A percentile compares a stretch with the other conserved stretches of the same genome.
phyloP scores from a whole-genome alignment of 139 green algal species.

The Volvox africanus region DNA sequence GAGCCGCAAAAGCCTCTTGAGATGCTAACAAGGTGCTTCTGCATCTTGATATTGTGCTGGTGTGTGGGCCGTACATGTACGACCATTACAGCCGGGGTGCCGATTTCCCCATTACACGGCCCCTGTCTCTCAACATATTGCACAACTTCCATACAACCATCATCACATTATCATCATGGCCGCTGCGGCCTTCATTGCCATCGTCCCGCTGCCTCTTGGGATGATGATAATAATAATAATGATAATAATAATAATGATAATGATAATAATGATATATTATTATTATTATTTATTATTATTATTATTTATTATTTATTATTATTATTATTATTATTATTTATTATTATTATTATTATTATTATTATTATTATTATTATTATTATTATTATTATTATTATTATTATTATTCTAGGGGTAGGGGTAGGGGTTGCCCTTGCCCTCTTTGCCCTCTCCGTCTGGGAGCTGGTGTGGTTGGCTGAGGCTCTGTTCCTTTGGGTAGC shows the following conservation, averaged over 20 bases:
- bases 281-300: not conserved
- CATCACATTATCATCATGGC: not conserved
- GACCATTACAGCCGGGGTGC: not conserved
- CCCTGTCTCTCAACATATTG: not conserved
- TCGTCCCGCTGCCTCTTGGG: too few relatives aligned
- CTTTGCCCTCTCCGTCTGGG: too few relatives aligned
- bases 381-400: not conserved
- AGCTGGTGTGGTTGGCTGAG: too few relatives aligned
- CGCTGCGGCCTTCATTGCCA: too few relatives aligned
- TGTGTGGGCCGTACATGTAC: too few relatives aligned
- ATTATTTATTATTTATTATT: not conserved
- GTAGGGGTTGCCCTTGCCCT: not conserved
- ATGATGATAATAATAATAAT: not conserved
- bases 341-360: not conserved
- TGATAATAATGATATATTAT: not conserved
- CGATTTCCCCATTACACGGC: not conserved
- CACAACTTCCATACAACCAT: not conserved
- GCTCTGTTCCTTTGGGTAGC: too few relatives aligned
- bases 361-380: not conserved
- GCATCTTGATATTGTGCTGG: too few relatives aligned
- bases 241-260: not conserved
- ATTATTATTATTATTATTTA: not conserved
- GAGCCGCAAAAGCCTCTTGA: too few relatives aligned
- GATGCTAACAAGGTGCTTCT: too few relatives aligned
- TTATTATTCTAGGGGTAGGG: not conserved